Evolutionary conservation across 306 rosid species (phyloP).

Genomic region (Arachis stenosperma): DNA sequence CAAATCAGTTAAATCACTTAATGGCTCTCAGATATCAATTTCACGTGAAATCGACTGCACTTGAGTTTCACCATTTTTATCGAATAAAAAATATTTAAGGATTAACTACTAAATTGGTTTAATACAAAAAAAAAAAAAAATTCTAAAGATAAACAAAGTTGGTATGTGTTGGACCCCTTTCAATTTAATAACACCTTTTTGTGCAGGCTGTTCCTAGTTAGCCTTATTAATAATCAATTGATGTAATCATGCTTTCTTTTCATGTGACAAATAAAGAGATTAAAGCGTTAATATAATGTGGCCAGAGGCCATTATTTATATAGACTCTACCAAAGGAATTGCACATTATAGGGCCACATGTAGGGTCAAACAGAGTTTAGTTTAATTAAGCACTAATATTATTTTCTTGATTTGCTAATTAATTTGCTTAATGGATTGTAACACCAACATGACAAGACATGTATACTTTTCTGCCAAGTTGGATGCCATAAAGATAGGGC

Average conservation of each 20-base stretch:
- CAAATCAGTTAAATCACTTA: too few species aligned
- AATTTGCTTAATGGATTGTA: conserved; percentile 30
- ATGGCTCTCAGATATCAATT: too few species aligned
- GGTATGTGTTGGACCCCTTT: conserved; percentile 12
- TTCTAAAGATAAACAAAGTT: conserved; percentile 8
- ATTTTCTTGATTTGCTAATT: background rate
- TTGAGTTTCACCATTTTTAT: too few species aligned
- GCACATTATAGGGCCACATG: background rate
- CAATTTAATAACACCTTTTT: conserved; percentile 21
- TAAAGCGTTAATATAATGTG: conserved; percentile 6
- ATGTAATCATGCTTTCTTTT: background rate
- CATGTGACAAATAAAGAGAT: background rate
- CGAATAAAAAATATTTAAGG: too few species aligned
- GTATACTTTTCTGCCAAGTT: conserved; percentile 41
- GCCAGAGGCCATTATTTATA: conserved; percentile 9
- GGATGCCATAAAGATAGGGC: conserved; percentile 29
- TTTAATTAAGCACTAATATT: background rate
- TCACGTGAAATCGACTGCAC: too few species aligned
- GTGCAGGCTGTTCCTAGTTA: background rate
- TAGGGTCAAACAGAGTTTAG: conserved; percentile 14
- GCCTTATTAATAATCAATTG: background rate
- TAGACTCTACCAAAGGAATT: too few species aligned
- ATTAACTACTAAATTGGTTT: background rate
- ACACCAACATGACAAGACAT: conserved; percentile 35
- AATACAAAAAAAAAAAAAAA: conserved; percentile 18